phyloP scores from a whole-genome alignment of 257 asterid genomes.

The Nyctanthes arbortristis region DNA sequence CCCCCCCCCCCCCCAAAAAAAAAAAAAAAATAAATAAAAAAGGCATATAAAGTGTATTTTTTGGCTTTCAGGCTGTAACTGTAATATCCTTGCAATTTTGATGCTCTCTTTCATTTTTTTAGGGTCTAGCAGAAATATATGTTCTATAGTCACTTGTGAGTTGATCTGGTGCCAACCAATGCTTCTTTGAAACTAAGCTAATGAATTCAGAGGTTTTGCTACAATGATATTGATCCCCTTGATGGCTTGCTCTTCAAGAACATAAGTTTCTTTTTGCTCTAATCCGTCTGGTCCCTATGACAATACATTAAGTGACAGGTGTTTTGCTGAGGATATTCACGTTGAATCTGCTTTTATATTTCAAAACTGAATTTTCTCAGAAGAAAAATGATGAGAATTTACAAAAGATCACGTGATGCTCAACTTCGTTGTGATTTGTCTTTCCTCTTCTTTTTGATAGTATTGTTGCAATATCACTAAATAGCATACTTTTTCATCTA shows the following conservation, averaged over 20 bases:
- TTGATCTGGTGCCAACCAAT: neutral
- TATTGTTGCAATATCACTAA: neutral
- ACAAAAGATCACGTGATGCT: neutral
- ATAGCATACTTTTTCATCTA: slow-evolving; percentile 17
- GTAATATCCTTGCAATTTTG: neutral
- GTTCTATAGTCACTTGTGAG: neutral
- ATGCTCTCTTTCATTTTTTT: neutral
- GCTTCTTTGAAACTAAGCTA: neutral
- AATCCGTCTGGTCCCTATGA: neutral
- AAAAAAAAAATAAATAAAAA: too few species aligned
- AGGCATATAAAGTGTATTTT: too few species aligned
- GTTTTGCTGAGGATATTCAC: too few species aligned
- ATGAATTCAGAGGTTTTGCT: neutral
- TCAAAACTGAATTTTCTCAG: neutral
- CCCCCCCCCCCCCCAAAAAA: too few species aligned
- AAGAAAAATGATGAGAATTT: neutral
- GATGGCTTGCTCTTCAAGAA: neutral
- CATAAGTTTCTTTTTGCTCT: neutral
- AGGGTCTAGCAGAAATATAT: neutral
- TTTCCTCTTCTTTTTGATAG: slow-evolving; percentile 1
- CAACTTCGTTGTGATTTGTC: neutral
- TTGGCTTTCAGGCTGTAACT: neutral
- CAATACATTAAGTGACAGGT: neutral
- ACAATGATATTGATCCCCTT: neutral
- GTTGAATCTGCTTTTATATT: slow-evolving; percentile 5